phyloP scores from a whole-genome alignment of 352 stramenopile genomes.

The Phytophthora foliorum region DNA sequence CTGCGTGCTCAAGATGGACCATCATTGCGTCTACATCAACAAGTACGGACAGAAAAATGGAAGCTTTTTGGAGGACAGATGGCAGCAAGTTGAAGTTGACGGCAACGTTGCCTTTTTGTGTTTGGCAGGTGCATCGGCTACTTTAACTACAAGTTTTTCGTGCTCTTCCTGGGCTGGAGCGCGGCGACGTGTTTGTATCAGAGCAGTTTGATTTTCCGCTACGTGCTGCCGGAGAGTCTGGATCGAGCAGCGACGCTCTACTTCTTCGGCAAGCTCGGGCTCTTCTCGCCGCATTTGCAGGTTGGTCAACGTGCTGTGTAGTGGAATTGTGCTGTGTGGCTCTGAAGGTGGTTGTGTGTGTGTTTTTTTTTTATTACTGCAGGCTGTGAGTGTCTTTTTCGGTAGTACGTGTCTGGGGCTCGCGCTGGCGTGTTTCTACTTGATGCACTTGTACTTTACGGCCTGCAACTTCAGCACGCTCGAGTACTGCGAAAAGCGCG shows the following conservation, averaged over 20 bases:
- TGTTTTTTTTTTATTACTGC: background rate
- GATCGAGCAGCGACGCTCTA: constrained; percentile 64
- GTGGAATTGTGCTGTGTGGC: background rate
- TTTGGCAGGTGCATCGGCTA: constrained; percentile 81
- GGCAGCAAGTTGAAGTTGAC: constrained; percentile 17
- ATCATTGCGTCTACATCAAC: constrained; percentile 92
- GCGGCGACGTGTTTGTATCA: constrained; percentile 73
- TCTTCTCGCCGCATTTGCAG: constrained; percentile 71
- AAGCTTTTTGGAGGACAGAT: background rate
- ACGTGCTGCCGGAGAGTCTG: constrained; percentile 62
- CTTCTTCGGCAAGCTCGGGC: constrained; percentile 59
- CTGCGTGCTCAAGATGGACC: constrained; percentile 91
- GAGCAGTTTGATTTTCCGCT: constrained; percentile 74
- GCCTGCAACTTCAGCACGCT: constrained; percentile 85
- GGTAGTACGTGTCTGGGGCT: constrained; percentile 68
- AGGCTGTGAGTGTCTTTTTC: constrained; percentile 83
- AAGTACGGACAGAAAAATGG: constrained; percentile 58
- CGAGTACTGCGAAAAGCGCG: constrained; percentile 89
- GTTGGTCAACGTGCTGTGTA: constrained; percentile 29
- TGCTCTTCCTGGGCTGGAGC: constrained; percentile 87
- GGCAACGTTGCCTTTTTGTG: background rate
- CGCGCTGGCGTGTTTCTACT: constrained; percentile 79
- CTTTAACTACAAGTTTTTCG: constrained; percentile 93
- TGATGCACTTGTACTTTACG: constrained; percentile 80
- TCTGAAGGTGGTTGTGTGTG: background rate